Base-by-base conservation (phyloP, 441 rosid genomes). In the Populus hybrid region DNA sequence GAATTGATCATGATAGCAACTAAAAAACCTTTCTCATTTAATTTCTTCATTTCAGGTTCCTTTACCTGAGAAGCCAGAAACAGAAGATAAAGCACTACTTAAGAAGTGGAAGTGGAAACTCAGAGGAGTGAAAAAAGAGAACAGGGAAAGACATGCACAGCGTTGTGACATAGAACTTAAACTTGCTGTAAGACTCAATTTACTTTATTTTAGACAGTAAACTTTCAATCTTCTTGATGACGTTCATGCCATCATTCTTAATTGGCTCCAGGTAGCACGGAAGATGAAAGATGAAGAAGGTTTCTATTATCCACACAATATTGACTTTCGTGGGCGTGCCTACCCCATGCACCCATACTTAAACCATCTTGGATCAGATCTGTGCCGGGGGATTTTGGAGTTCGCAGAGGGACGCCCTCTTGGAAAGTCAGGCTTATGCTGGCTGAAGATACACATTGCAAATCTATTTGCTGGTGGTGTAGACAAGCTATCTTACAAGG, bases 251-350 rank as follows among this genome's bases (percentile, higher is more conserved):
- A 68, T 82, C 71, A 28, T 69, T 68, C 74, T 79, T 83, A 53
- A 75, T 40, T 85, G 79, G 80, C 77, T 79, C 76, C 85, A 97
- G 99, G 99, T 97, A 71, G 98, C 99, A 70, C 89, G 95, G 19
- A 94, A 26, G 28, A 26, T 26, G 28, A 26, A 26, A 26, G 28
- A 26, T 26, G 28, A 26, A 26, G 28, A 26, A 89, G 87, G 83
- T 97, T 90, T 93, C 91, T 86, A 97, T 82, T 97, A 92, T 80
- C 99, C 99, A 30, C 99, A 97, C 88, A 92, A 92, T 84, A 79
- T 97, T 71, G 99, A 97, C 86, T 97, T 97, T 81, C 89, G 99
- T 78, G 99, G 99, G 74, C 99, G 99, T 83, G 98, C 98, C 79
- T 94, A 97, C 82, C 98, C 99, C 79, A 93, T 97, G 98, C 99